Percentiles rank a stretch among this genome's conserved stretches.
These are phyloP conservation scores for Xerocomellus chrysenteron DNA, from an alignment of 768 basidiomycete species.

Conservation along the genomic window DNA sequence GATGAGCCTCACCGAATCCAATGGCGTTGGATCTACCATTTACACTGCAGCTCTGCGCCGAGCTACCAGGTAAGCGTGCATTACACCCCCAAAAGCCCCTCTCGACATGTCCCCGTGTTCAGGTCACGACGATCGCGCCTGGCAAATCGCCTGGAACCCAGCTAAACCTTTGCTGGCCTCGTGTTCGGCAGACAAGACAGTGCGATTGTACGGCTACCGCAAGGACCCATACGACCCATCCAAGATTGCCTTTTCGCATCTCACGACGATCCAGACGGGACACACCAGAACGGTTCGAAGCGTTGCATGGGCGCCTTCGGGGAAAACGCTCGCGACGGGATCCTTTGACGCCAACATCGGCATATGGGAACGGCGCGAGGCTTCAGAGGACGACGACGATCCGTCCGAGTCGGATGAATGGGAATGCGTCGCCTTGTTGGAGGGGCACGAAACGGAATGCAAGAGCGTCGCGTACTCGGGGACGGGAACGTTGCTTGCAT, in stretches of 20 bases:
- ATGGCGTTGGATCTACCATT: constrained; percentile 23
- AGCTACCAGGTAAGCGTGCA: constrained; percentile 23
- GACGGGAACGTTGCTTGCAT: constrained; percentile 80
- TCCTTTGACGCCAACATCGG: constrained; percentile 93
- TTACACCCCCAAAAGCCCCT: not conserved
- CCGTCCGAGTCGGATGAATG: constrained; percentile 54
- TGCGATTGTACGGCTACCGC: constrained; percentile 77
- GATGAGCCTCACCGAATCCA: not conserved
- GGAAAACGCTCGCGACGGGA: constrained; percentile 81
- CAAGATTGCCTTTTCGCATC: constrained; percentile 41
- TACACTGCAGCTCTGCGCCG: constrained; percentile 19
- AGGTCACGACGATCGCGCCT: constrained; percentile 84
- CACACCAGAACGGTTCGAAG: constrained; percentile 87
- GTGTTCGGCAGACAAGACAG: constrained; percentile 92
- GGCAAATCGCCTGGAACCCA: constrained; percentile 91
- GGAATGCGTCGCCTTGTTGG: constrained; percentile 84
- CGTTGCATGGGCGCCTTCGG: constrained; percentile 87
- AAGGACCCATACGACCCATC: constrained; percentile 23
- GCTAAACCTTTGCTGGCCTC: constrained; percentile 79
- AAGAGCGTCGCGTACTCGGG: constrained; percentile 85
- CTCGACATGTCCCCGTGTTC: not conserved
- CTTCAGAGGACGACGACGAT: constrained; percentile 37
- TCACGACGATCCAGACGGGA: constrained; percentile 73
- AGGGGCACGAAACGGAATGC: constrained; percentile 97
- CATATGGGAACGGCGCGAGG: constrained; percentile 77